Base-by-base conservation (phyloP, 129 eudicot species). In the Chrysanthemum seticuspe region DNA sequence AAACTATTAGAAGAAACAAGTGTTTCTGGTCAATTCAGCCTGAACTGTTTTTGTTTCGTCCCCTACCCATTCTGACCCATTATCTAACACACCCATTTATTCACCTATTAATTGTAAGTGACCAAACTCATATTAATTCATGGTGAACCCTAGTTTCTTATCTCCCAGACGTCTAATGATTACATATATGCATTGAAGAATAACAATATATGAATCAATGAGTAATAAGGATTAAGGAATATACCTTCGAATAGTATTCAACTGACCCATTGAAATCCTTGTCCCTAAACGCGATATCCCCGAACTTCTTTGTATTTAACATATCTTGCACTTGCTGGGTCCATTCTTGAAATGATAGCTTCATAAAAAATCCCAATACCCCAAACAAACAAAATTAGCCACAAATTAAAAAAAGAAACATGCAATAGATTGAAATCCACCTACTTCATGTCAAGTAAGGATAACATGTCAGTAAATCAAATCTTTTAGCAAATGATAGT, bases 261-360 rank as follows among this genome's bases (percentile, higher is more conserved):
- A 93, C 71, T 68, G 98, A 90, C 73, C 73, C 83, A 75, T 84
- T 87, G 80, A 93, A 90, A 74, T 93, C 97, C 79, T 89, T 93
- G 87, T 93, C 98, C 67, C 96, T 73, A 69, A 93, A 93, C 45
- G 97, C 97, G 73, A 90, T 87, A 76, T 93, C 98, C 29, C 98
- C 98, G 71, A 84, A 93, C 70, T 93, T 93, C 83, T 93, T 93
- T 48, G 98, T 93, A 49, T 93, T 93, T 70, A 89, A 71, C 92
- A 93, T 93, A 61, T 93, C 97, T 83, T 93, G 98, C 67, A 93
- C 98, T 90, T 93, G 98, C 45, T 90, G 98, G 18, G 98, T 93
- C 98, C 98, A 93, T 81, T 93, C 98, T 93, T 93, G 98, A 79
- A 93, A 93, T 25, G 98, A 93, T 56, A 93, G 88, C 98, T 93